phyloP scores from a whole-genome alignment of 2,329 filamentous ascomycete genomes.

The Calonectria pauciramosa region DNA sequence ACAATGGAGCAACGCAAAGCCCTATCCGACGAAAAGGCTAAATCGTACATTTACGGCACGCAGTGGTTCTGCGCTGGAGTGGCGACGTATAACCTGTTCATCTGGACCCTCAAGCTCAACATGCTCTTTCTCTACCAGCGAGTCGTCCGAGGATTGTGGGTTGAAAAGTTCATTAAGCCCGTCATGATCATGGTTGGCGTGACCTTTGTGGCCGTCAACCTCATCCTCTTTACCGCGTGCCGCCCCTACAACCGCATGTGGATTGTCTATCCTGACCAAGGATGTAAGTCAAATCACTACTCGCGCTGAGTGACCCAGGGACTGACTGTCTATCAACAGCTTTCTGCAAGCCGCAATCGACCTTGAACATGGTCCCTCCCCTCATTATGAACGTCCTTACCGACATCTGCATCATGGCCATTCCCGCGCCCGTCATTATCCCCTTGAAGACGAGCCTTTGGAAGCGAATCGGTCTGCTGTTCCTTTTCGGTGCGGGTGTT shows the following conservation, averaged over 20 bases:
- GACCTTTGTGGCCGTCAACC: slow-evolving; percentile 42
- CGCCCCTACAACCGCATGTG: slow-evolving; percentile 51
- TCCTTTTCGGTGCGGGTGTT: slow-evolving; percentile 49
- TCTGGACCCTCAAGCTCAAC: slow-evolving; percentile 55
- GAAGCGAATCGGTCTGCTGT: slow-evolving; percentile 47
- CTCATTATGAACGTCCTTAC: slow-evolving; percentile 50
- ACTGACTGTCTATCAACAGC: background rate
- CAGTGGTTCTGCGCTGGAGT: slow-evolving; percentile 37
- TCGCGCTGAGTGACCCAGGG: background rate
- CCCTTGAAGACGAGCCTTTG: slow-evolving; percentile 42
- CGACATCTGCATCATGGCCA: slow-evolving; percentile 50
- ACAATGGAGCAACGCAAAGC: slow-evolving; percentile 20
- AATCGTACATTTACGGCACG: slow-evolving; percentile 29
- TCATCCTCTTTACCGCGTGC: slow-evolving; percentile 47
- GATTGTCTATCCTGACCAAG: slow-evolving; percentile 52
- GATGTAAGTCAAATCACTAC: slow-evolving; percentile 43
- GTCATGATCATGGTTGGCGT: slow-evolving; percentile 46
- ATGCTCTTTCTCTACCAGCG: slow-evolving; percentile 55
- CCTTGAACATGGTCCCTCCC: slow-evolving; percentile 47
- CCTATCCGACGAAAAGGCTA: slow-evolving; percentile 15
- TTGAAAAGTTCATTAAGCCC: slow-evolving; percentile 51
- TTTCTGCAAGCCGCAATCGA: slow-evolving; percentile 49
- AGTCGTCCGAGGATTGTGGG: slow-evolving; percentile 50
- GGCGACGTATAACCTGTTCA: slow-evolving; percentile 33
- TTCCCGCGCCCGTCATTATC: slow-evolving; percentile 48